Conservation (phyloP, 2,329 filamentous ascomycete species). For the Botrytis sinoallii region DNA sequence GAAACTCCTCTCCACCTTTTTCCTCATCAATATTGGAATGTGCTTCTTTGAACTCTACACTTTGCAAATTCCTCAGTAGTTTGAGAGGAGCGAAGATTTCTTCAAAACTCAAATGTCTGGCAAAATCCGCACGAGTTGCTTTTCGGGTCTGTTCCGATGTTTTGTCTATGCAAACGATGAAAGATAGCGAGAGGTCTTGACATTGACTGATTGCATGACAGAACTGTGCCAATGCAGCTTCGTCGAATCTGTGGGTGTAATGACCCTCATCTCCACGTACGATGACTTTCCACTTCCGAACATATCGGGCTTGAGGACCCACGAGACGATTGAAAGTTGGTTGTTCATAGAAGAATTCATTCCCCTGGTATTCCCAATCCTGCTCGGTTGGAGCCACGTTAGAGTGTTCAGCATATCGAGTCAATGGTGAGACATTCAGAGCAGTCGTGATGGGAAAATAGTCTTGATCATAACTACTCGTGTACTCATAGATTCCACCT, state of each 20-base stretch:
- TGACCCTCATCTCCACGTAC: neutral
- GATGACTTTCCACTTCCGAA: neutral
- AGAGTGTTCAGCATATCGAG: neutral
- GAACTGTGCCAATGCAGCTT: neutral
- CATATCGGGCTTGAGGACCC: neutral
- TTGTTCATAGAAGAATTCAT: neutral
- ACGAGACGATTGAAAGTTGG: neutral
- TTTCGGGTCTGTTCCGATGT: neutral
- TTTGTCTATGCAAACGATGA: neutral
- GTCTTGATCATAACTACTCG: neutral
- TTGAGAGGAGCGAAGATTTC: neutral
- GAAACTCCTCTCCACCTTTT: neutral
- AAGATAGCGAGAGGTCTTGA: neutral
- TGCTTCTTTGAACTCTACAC: neutral
- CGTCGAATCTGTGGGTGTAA: neutral
- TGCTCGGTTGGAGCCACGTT: neutral
- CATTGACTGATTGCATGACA: neutral
- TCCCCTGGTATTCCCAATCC: neutral
- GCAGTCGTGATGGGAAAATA: neutral
- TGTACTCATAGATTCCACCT: neutral
- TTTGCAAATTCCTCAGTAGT: neutral
- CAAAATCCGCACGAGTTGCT: neutral
- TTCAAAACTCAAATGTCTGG: neutral
- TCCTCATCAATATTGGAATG: neutral
- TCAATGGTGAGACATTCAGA: neutral